These are phyloP conservation scores for Barnettozyma populi DNA, from an alignment of 805 yeast species.

Conservation along the genomic window DNA sequence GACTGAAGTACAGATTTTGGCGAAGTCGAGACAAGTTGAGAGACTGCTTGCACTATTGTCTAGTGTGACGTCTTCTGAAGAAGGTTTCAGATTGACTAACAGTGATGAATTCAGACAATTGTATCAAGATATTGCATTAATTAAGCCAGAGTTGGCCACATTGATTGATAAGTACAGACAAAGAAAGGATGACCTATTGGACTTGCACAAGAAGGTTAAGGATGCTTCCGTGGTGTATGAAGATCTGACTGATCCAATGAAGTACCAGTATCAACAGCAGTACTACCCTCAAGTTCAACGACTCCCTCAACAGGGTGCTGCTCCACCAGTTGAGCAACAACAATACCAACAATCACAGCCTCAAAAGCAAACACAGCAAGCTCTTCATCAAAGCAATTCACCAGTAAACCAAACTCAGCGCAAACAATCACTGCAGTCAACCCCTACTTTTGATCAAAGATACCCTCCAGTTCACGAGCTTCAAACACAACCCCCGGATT, in stretches of 20 bases:
- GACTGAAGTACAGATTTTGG: conserved; percentile 48
- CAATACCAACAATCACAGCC: conserved; percentile 25
- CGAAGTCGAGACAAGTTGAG: conserved; percentile 59
- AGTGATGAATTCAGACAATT: conserved; percentile 66
- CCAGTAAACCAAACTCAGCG: conserved; percentile 4
- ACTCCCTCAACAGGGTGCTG: not conserved
- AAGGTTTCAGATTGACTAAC: conserved; percentile 34
- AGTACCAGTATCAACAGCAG: conserved; percentile 17
- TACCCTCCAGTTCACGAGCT: not conserved
- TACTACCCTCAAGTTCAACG: conserved; percentile 1
- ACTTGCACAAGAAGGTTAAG: conserved; percentile 63
- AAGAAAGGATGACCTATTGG: conserved; percentile 71
- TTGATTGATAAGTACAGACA: conserved; percentile 72
- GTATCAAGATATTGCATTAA: conserved; percentile 65
- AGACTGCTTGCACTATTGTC: conserved; percentile 53
- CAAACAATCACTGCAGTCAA: conserved; percentile 5
- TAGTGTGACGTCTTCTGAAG: conserved; percentile 27
- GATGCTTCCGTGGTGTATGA: conserved; percentile 68
- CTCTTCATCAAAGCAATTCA: conserved; percentile 34
- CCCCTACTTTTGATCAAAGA: conserved; percentile 7
- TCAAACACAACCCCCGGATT: not conserved
- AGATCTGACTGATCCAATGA: conserved; percentile 50
- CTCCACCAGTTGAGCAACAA: not conserved
- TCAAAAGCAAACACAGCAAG: conserved; percentile 34
- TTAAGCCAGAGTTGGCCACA: conserved; percentile 70